Evolutionary conservation across 257 asterid species (phyloP), one percentile per base, ranked within the genome.

Genomic region (Leptodermis oblonga): DNA sequence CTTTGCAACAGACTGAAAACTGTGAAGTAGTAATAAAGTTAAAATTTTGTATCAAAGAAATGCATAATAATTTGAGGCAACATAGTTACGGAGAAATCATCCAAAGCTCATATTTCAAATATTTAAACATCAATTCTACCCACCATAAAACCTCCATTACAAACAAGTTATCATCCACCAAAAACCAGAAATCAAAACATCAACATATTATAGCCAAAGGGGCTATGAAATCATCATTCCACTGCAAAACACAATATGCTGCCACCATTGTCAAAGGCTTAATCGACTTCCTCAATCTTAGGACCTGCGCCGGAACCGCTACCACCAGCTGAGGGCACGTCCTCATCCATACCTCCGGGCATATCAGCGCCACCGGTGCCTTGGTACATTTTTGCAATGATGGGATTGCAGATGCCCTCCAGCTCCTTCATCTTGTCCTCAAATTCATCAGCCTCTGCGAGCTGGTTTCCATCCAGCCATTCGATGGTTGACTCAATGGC

Each of bases 371-470:
- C 80, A 18, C 46, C 83, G 0, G 68, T 76, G 0, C 76, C 83
- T 52, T 79, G 81, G 43, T 75, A 79, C 81, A 79, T 79, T 52
- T 75, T 79, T 0, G 83, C 80, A 4, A 79, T 79, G 10, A 79
- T 75, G 28, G 83, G 83, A 13, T 75, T 75, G 68, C 83, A 79
- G 45, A 79, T 46, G 52, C 76, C 41, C 62, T 79, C 83, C 14
- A 79, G 77, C 39, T 79, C 83, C 73, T 79, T 79, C 83, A 79
- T 74, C 69, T 79, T 75, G 65, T 79, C 83, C 18, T 79, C 83
- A 14, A 79, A 71, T 3, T 78, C 79, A 7, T 78, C 80, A 7
- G 74, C 83, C 65, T 75, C 83, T 0, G 83, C 83, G 0, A 79
- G 67, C 66, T 79, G 83, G 36, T 79, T 75, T 0, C 78, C 71